Conservation (phyloP, 257 asterid species). For the Salvia rosmarinus region DNA sequence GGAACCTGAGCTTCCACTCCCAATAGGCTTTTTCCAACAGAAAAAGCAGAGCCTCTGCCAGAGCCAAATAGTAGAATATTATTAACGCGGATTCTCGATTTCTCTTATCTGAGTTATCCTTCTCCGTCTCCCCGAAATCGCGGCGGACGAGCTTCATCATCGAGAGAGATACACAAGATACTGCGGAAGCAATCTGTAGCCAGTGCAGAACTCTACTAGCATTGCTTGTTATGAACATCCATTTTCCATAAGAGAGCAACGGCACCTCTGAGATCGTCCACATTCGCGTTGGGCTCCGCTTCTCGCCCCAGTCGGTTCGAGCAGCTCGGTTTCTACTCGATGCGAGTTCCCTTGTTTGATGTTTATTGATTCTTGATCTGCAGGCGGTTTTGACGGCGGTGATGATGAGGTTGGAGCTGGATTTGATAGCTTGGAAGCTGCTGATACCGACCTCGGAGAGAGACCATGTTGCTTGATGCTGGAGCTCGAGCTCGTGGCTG, state of each 20-base stretch:
- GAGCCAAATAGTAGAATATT: constrained; percentile 80
- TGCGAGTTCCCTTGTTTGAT: constrained; percentile 42
- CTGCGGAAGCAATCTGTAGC: constrained; percentile 83
- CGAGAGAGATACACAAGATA: constrained; percentile 76
- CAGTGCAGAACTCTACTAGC: constrained; percentile 72
- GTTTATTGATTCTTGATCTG: constrained; percentile 22
- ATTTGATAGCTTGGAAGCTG: constrained; percentile 66
- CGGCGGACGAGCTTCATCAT: constrained; percentile 58
- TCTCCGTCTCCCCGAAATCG: constrained; percentile 60
- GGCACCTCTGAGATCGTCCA: constrained; percentile 90
- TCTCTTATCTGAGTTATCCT: constrained; percentile 65
- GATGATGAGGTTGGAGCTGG: constrained; percentile 49
- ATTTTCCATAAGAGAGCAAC: constrained; percentile 63
- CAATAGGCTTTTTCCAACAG: constrained; percentile 89
- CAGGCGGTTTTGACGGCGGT: constrained; percentile 33
- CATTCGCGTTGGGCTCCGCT: constrained; percentile 50
- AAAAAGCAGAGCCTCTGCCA: constrained; percentile 83
- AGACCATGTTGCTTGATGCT: constrained; percentile 90
- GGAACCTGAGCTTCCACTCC: constrained; percentile 78
- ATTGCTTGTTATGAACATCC: constrained; percentile 77
- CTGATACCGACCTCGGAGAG: constrained; percentile 66
- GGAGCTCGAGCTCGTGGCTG: constrained; percentile 96
- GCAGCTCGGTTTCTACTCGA: constrained; percentile 20
- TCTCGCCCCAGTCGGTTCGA: constrained; percentile 39
- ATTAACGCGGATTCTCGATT: constrained; percentile 67